Base-by-base conservation (phyloP, 2,329 filamentous ascomycete genomes). In the Alternaria gaisen region DNA sequence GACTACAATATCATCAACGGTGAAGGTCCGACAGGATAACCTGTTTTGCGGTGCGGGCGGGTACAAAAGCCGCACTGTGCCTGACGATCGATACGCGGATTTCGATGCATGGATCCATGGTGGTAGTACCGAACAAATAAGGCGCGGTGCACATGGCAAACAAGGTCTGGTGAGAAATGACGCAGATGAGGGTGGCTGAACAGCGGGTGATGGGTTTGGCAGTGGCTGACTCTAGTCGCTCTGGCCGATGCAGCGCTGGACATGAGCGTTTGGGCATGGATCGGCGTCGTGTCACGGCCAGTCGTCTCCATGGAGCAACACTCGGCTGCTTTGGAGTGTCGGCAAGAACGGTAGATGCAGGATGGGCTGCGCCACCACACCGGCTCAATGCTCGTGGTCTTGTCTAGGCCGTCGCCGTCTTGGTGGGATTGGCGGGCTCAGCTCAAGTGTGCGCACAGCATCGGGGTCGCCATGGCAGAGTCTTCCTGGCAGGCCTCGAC, bases 1-100 rank as follows among this genome's bases (percentile, higher is more conserved):
- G 44, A 48, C 7, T n/a, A 34, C 18, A 24, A 16, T 16, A 14
- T 4, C 46, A 32, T 22, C 30, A 34, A 48, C 12, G 30, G 20
- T 26, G 20, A 36, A 50, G 32, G 24, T 42, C 24, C 30, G 30
- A 38, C 22, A 24, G 20, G 20, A 50, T 26, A 50, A 50, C 46
- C 46, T 50, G 46, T 50, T 50, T 50, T 38, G 46, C 30, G 46
- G 14, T 36, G 46, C 46, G 32, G 38, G 44, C 51, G 52, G 36
- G 56, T 34, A 47, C 26, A 24, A 20, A 34, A 54, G 24, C 20
- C 44, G 32, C 26, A 53, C 42, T 22, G 61, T 63, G 41, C 61
- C 61, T 63, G 61, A 54, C 61, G 58, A 63, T 63, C 61, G 53
- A 61, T 57, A 22, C 11, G 44, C 40, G 32, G 43, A 22, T n/a